Evolutionary conservation across 2,329 filamentous ascomycete genomes (phyloP).

Genomic region (Fusarium scirpi): DNA sequence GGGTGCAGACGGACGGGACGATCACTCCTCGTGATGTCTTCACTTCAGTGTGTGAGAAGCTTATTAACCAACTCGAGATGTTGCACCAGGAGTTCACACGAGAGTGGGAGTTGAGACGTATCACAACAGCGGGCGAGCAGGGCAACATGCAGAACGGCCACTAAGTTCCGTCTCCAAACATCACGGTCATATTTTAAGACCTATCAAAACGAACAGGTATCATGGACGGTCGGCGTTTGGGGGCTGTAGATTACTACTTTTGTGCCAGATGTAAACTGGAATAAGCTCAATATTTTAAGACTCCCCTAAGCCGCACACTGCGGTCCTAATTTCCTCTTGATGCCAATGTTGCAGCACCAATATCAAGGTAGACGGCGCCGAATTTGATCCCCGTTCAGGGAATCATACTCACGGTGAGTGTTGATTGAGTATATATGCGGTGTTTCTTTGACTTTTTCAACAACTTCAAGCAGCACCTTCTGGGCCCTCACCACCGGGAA

Average conservation of each 20-base stretch:
- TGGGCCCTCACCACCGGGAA: slow-evolving; percentile 82
- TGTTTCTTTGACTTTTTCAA: slow-evolving; percentile 12
- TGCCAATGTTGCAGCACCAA: slow-evolving; percentile 12
- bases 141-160: slow-evolving; percentile 58
- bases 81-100: slow-evolving; percentile 91
- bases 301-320: slow-evolving; percentile 20
- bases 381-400: neutral
- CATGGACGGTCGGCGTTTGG: slow-evolving; percentile 46
- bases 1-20: slow-evolving; percentile 90
- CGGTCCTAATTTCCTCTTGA: slow-evolving; percentile 17
- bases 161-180: slow-evolving; percentile 33
- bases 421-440: slow-evolving; percentile 8
- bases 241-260: slow-evolving; percentile 43
- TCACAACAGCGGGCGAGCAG: slow-evolving; percentile 76
- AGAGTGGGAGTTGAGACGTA: slow-evolving; percentile 89
- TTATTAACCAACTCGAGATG: slow-evolving; percentile 83
- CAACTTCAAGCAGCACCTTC: slow-evolving; percentile 48
- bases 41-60: slow-evolving; percentile 80
- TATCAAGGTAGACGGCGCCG: neutral
- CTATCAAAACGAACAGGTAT: slow-evolving; percentile 32
- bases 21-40: slow-evolving; percentile 92
- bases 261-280: slow-evolving; percentile 30
- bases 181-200: slow-evolving; percentile 10
- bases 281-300: slow-evolving; percentile 36
- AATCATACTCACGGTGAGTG: slow-evolving; percentile 1